A percentile compares a stretch with the other conserved stretches of the same genome.
Evolutionary conservation across 768 basidiomycete species (phyloP).

Genomic region (Podaxis sp.): DNA sequence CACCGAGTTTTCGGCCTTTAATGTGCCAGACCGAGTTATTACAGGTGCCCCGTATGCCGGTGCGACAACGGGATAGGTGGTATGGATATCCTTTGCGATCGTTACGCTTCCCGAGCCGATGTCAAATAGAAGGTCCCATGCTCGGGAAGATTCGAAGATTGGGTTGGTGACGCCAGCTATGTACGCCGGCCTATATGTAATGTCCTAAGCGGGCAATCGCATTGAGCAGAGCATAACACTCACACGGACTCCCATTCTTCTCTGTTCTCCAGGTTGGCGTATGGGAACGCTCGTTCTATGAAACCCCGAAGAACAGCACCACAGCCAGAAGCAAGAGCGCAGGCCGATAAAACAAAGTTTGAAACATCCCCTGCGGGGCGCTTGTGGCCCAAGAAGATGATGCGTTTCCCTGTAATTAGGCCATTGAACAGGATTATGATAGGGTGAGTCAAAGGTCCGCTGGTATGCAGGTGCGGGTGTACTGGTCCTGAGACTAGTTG

Average conservation of each 20-base stretch:
- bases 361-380: constrained; percentile 90
- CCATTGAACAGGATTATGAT: constrained; percentile 97
- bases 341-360: constrained; percentile 89
- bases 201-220: constrained; percentile 1
- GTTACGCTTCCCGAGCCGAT: constrained; percentile 84
- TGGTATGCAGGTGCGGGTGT: constrained; percentile 93
- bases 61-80: constrained; percentile 48
- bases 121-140: constrained; percentile 95
- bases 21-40: constrained; percentile 55
- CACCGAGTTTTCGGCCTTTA: constrained; percentile 63
- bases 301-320: constrained; percentile 84
- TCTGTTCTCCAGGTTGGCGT: constrained; percentile 84
- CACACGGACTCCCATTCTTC: constrained; percentile 92
- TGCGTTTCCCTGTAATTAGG: constrained; percentile 91
- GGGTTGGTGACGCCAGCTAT: constrained; percentile 98
- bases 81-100: constrained; percentile 82
- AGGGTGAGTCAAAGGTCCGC: constrained; percentile 87
- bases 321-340: constrained; percentile 89
- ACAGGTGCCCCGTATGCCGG: constrained; percentile 43
- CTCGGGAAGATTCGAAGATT: constrained; percentile 83
- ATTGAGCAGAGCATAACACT: constrained; percentile 29
- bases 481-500: constrained; percentile 64
- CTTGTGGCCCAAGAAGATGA: constrained; percentile 91
- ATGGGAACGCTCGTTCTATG: constrained; percentile 91
- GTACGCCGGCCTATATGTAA: constrained; percentile 69